A percentile compares a stretch with the other conserved stretches of the same genome.
Conservation (phyloP, 176 grass and related monocot species). For the Lolium rigidum region DNA sequence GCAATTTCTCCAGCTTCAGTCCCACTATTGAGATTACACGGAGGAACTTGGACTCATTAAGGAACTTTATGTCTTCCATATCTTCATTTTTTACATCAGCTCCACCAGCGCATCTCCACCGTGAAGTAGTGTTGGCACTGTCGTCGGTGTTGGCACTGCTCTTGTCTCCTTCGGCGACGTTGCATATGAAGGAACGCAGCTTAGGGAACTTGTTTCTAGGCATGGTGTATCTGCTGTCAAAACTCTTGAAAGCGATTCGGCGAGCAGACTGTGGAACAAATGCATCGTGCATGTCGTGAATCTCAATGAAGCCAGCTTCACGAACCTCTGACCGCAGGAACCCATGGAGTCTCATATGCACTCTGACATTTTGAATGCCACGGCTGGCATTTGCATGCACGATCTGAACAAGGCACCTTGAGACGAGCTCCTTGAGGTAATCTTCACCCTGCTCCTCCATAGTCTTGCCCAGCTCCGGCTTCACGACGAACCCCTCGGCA, state of each 20-base stretch:
- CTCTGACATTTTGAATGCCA: neutral
- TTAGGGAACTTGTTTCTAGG: conserved; percentile 8
- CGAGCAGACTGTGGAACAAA: neutral
- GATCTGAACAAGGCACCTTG: neutral
- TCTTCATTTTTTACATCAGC: too few species aligned
- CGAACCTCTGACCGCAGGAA: conserved; percentile 31
- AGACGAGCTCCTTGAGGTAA: neutral
- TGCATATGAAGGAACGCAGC: conserved; percentile 21
- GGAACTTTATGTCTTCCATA: too few species aligned
- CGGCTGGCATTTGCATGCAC: too few species aligned
- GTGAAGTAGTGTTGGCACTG: too few species aligned
- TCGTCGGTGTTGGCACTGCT: too few species aligned
- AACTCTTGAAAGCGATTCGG: neutral
- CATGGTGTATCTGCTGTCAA: neutral
- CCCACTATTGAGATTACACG: conserved; percentile 1
- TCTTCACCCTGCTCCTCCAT: neutral
- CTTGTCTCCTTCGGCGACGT: too few species aligned
- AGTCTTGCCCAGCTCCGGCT: conserved; percentile 3
- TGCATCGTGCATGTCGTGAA: neutral
- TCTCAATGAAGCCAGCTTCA: conserved; percentile 27
- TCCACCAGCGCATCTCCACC: too few species aligned
- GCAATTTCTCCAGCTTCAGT: neutral
- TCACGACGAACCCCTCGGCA: conserved; percentile 31
- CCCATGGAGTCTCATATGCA: neutral
- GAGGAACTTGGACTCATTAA: conserved; percentile 6